phyloP scores from a whole-genome alignment of 495 filamentous ascomycete genomes.

The Evernia prunastri region DNA sequence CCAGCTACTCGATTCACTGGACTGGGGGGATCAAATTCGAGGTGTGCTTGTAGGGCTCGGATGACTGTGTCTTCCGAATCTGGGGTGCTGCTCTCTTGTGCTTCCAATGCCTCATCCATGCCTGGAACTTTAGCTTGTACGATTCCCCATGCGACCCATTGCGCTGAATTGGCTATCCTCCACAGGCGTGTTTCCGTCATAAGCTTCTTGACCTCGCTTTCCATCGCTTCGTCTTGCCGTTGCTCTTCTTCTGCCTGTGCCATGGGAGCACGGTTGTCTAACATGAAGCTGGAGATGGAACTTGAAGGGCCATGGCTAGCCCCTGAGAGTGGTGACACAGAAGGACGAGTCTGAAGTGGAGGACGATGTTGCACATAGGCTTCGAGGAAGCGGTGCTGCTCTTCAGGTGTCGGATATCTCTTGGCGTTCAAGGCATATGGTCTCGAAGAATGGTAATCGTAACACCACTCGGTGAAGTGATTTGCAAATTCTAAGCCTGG shows the following conservation, averaged over 20 bases:
- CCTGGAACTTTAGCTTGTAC: slow-evolving; percentile 84
- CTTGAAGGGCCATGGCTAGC: slow-evolving; percentile 35
- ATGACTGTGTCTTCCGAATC: slow-evolving; percentile 8
- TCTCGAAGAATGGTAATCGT: slow-evolving; percentile 78
- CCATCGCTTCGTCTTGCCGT: slow-evolving; percentile 50
- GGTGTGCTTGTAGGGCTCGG: neutral
- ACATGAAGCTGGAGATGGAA: slow-evolving; percentile 55
- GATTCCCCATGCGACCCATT: slow-evolving; percentile 95
- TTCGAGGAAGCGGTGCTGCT: slow-evolving; percentile 77
- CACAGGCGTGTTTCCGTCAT: slow-evolving; percentile 74
- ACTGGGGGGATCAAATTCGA: slow-evolving; percentile 13
- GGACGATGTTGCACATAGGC: slow-evolving; percentile 80
- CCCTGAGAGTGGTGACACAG: slow-evolving; percentile 50
- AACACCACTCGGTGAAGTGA: slow-evolving; percentile 97
- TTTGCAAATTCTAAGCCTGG: slow-evolving; percentile 92
- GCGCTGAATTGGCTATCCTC: slow-evolving; percentile 77
- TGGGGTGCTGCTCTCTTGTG: slow-evolving; percentile 12
- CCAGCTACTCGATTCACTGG: slow-evolving; percentile 12
- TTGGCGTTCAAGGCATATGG: slow-evolving; percentile 62
- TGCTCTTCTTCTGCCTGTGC: slow-evolving; percentile 50
- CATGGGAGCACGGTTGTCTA: slow-evolving; percentile 59
- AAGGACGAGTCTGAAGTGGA: slow-evolving; percentile 43
- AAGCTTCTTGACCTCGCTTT: slow-evolving; percentile 59
- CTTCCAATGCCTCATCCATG: slow-evolving; percentile 33
- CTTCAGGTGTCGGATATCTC: slow-evolving; percentile 67